Percentiles rank a stretch among this genome's conserved stretches.
Evolutionary conservation across 2,329 filamentous ascomycete species (phyloP).

Genomic region (Aspergillus ochraceoroseus): DNA sequence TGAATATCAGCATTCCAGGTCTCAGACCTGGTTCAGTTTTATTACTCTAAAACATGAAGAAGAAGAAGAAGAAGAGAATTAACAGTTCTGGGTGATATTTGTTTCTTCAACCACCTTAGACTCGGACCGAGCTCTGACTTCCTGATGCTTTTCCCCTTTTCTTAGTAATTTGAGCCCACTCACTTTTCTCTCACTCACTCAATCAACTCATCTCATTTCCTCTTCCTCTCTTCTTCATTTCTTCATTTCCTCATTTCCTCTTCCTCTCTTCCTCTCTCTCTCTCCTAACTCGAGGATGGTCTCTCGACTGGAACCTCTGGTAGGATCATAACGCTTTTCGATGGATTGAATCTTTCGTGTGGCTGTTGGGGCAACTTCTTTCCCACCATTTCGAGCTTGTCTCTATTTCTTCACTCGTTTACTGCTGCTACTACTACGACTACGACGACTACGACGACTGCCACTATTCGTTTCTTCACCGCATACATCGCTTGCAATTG

Average conservation of each 20-base stretch:
- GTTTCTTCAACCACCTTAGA: not conserved
- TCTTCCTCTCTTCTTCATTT: constrained; percentile 16
- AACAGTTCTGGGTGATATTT: constrained; percentile 7
- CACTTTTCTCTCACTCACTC: constrained; percentile 9
- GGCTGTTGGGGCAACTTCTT: constrained; percentile 16
- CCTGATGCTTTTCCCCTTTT: constrained; percentile 11
- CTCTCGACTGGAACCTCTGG: constrained; percentile 26
- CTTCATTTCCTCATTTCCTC: constrained; percentile 11
- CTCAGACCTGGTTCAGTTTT: not conserved
- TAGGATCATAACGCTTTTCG: constrained; percentile 27
- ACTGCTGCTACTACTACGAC: constrained; percentile 5
- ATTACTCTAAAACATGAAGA: constrained; percentile 12
- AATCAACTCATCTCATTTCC: constrained; percentile 20
- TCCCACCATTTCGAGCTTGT: constrained; percentile 13
- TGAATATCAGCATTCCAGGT: not conserved
- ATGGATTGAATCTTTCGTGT: constrained; percentile 16
- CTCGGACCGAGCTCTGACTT: not conserved
- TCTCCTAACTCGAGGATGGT: constrained; percentile 15
- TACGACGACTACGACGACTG: constrained; percentile 5
- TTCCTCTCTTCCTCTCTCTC: constrained; percentile 16
- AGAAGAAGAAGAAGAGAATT: not conserved
- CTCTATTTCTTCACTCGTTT: constrained; percentile 17
- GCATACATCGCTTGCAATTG: no score
- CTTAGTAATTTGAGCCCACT: constrained; percentile 14
- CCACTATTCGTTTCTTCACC: not conserved